Conservation (phyloP, 1,139 yeast genomes). For the Lodderomyces beijingensis region DNA sequence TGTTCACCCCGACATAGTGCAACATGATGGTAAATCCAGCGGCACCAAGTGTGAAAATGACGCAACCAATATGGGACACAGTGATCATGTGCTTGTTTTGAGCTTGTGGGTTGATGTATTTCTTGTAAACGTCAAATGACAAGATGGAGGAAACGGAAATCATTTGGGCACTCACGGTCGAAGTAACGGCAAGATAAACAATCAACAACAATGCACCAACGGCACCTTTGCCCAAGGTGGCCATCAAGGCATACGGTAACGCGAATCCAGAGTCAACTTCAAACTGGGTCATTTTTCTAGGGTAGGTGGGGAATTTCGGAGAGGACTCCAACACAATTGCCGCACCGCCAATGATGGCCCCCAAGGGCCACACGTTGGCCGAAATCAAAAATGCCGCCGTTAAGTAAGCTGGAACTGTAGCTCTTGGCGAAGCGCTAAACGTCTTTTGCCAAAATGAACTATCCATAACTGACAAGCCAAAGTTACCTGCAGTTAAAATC, state of each 20-base stretch:
- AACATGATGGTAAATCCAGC: conserved; percentile 29
- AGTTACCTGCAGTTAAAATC: conserved; percentile 25
- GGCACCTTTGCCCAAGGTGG: conserved; percentile 25
- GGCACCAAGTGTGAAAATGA: conserved; percentile 25
- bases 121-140: conserved; percentile 28
- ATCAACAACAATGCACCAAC: conserved; percentile 26
- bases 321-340: conserved; percentile 22
- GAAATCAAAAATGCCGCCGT: conserved; percentile 29
- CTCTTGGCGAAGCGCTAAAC: conserved; percentile 28
- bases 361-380: conserved; percentile 31
- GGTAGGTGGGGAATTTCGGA: conserved; percentile 27
- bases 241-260: conserved; percentile 24
- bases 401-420: conserved; percentile 36
- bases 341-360: conserved; percentile 25
- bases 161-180: conserved; percentile 30
- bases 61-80: conserved; percentile 25
- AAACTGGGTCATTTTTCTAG: conserved; percentile 21
- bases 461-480: conserved; percentile 29
- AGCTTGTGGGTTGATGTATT: conserved; percentile 24
- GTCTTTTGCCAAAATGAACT: conserved; percentile 33
- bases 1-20: conserved; percentile 27
- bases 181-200: conserved; percentile 28
- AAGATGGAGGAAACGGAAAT: conserved; percentile 28
- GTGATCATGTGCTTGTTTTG: conserved; percentile 23
- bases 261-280: conserved; percentile 28